phyloP scores from a whole-genome alignment of 805 yeast species.

The Saturnispora diversa region DNA sequence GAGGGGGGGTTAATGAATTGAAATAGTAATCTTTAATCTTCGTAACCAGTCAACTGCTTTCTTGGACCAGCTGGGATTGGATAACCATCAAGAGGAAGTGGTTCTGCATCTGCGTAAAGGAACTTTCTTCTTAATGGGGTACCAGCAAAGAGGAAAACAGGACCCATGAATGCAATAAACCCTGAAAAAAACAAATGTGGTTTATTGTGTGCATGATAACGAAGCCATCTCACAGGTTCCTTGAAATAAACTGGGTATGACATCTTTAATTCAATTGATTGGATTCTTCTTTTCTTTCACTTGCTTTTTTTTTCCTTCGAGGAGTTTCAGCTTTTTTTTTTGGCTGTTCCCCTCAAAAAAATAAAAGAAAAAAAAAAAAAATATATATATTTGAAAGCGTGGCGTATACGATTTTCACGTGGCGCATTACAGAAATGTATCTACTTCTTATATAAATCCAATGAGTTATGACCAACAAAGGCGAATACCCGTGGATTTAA shows the following conservation, averaged over 20 bases:
- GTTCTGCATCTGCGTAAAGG: slow-evolving; percentile 55
- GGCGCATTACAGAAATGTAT: neutral
- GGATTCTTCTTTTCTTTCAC: neutral
- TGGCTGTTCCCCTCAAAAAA: no score
- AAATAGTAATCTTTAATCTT: slow-evolving; percentile 31
- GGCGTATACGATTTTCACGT: no score
- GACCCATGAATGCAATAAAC: slow-evolving; percentile 58
- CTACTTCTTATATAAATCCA: neutral
- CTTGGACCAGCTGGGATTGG: slow-evolving; percentile 51
- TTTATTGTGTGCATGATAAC: slow-evolving; percentile 67
- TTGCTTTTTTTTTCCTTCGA: neutral
- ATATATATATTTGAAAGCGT: no score
- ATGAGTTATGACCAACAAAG: neutral
- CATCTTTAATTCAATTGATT: slow-evolving; percentile 13
- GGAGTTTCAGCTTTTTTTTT: no score
- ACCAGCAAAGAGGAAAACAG: slow-evolving; percentile 48
- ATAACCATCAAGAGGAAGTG: slow-evolving; percentile 51
- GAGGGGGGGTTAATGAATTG: neutral
- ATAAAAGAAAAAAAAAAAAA: no score
- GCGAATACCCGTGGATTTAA: slow-evolving; percentile 11
- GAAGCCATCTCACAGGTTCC: slow-evolving; percentile 60
- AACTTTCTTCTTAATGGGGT: slow-evolving; percentile 66
- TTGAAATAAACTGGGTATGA: slow-evolving; percentile 48
- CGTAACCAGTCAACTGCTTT: slow-evolving; percentile 44
- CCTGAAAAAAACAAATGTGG: slow-evolving; percentile 68